Evolutionary conservation across 257 asterid species (phyloP), one percentile per base, ranked within the genome.

Genomic region (Agastache rugosa): DNA sequence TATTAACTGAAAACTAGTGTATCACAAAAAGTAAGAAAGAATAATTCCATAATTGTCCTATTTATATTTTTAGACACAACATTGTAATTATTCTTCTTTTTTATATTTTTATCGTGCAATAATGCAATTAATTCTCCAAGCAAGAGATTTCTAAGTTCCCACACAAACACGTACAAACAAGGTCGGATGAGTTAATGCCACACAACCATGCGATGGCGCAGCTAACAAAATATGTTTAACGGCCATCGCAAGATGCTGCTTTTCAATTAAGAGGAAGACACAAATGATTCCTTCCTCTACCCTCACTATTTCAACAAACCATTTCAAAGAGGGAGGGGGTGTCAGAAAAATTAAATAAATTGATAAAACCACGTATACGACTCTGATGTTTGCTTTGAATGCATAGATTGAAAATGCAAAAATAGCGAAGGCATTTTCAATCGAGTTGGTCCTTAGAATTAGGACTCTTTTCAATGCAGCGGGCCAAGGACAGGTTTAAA

Each of bases 261-360:
- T 59, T 23, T 45, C 23, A 44, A 11, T 59, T 14, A 34, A 67
- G 29, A 62, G 42, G 66, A 60, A 73, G 34, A 44, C 55, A 72
- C 48, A 63, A 59, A 56, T 27, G 41, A 12, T 67, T 67, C 71
- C 58, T 22, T 66, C 3, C 45, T 42, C 42, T 56, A 75, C 34
- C 78, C 61, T 47, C 31, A 66, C 60, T 71, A 23, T 39, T 31
- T 68, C 35, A 63, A 44, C 66, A 77, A 23, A 42, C 39, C 67
- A 34, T 64, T 63, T 51, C 11, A 51, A 37, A 59, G 29, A 53
- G 9, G 64, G 2, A 9, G 4, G 72, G 15, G 17, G 7, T n/a
- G 10, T 14, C 6, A 72, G 16, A 31, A 15, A 34, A 34, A 10
- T 8, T 11, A 10, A 3, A 11, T 11, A 34, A 54, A 19, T 17